Conservation (phyloP, 768 basidiomycete genomes). For the Tricholoma sp. region DNA sequence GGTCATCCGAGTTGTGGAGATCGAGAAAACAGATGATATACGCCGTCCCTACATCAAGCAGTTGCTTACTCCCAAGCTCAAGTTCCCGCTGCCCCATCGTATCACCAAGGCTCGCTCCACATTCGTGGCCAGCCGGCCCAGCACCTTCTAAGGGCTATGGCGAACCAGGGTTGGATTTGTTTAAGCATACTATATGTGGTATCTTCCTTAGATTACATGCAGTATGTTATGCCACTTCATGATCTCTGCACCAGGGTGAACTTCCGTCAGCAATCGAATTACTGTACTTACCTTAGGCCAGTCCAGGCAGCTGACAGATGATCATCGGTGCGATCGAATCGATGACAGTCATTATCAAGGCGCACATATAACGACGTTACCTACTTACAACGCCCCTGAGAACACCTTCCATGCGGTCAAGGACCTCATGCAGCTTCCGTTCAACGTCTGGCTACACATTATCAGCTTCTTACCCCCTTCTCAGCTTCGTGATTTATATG, state of each 20-base stretch:
- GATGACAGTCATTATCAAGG: no score
- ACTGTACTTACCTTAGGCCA: no score
- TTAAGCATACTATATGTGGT: slow-evolving; percentile 12
- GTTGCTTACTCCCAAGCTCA: slow-evolving; percentile 83
- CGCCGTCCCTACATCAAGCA: slow-evolving; percentile 99
- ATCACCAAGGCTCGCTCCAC: slow-evolving; percentile 73
- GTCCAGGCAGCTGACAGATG: no score
- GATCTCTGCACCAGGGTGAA: not conserved
- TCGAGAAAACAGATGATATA: slow-evolving; percentile 86
- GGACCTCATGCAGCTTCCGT: no score
- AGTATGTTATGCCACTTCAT: slow-evolving; percentile 11
- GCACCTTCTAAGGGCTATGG: slow-evolving; percentile 53
- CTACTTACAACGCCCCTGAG: no score
- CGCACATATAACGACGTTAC: no score
- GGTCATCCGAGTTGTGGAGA: slow-evolving; percentile 90
- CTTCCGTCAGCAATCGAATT: not conserved
- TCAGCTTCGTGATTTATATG: slow-evolving; percentile 7
- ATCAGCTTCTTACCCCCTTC: slow-evolving; percentile 6
- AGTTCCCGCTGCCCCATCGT: slow-evolving; percentile 96
- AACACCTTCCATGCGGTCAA: no score
- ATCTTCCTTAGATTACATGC: slow-evolving; percentile 6
- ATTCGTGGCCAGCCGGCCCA: slow-evolving; percentile 75
- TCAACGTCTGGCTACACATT: slow-evolving; percentile 17
- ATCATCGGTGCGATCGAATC: no score
- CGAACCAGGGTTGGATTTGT: slow-evolving; percentile 1